Conservation (phyloP, 176 grass and related monocot species). For the Paspalum vaginatum region DNA sequence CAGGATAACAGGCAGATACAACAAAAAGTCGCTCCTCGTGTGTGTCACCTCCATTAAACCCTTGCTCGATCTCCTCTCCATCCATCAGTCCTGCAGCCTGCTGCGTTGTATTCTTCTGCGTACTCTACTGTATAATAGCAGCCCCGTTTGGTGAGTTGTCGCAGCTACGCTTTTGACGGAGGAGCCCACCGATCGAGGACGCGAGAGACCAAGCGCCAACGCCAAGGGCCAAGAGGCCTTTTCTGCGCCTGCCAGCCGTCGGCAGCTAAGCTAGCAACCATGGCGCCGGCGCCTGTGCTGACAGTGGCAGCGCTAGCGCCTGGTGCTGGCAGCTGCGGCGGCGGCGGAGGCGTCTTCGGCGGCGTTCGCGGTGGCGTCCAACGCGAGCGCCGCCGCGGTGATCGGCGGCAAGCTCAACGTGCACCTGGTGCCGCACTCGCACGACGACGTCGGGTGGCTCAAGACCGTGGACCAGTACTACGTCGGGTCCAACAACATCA, state of each 20-base stretch:
- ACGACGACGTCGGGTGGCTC: constrained; percentile 98
- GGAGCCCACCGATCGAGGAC: no score
- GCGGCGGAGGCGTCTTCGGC: neutral
- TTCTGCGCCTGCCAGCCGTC: neutral
- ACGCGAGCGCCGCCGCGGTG: constrained; percentile 49
- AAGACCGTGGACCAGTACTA: constrained; percentile 97
- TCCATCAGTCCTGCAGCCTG: no score
- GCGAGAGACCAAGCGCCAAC: no score
- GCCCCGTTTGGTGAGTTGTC: no score
- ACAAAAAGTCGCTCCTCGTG: no score
- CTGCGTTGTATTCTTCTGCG: no score
- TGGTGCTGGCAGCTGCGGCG: neutral
- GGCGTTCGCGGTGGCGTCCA: constrained; percentile 46
- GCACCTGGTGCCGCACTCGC: constrained; percentile 84
- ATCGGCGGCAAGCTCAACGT: constrained; percentile 68
- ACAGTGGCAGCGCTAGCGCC: neutral
- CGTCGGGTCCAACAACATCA: constrained; percentile 78
- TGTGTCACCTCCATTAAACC: no score
- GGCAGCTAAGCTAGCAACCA: neutral
- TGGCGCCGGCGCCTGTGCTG: neutral
- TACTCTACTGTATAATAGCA: no score
- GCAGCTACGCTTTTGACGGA: no score
- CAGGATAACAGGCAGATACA: no score
- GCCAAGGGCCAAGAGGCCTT: no score
- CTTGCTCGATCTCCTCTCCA: no score